These are phyloP conservation scores for Lantana camara DNA, from an alignment of 257 asterid species.

Conservation along the genomic window DNA sequence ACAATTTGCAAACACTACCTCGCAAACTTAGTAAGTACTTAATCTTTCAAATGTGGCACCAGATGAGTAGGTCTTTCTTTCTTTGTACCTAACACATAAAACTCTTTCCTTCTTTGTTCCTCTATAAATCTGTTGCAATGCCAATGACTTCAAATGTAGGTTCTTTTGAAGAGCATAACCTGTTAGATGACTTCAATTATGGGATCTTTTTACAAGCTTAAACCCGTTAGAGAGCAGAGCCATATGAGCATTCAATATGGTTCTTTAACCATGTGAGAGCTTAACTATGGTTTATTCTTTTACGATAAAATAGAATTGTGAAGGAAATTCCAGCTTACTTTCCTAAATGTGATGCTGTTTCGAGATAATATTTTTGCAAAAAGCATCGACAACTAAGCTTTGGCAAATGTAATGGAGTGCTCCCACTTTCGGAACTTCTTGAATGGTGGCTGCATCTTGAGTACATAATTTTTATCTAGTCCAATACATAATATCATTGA, in stretches of 20 bases:
- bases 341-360: not conserved
- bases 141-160: too few species aligned
- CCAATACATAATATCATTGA: not conserved
- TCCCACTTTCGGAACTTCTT: not conserved
- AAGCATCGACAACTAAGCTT: not conserved
- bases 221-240: not conserved
- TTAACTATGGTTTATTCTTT: not conserved
- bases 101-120: too few species aligned
- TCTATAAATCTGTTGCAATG: too few species aligned
- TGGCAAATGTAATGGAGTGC: not conserved
- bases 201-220: too few species aligned
- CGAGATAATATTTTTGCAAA: not conserved
- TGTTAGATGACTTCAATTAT: too few species aligned
- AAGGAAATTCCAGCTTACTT: not conserved
- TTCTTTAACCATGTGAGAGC: conserved; percentile 7
- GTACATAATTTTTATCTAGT: not conserved
- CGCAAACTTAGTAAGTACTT: too few species aligned
- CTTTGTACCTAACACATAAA: not conserved
- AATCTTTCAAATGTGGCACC: not conserved
- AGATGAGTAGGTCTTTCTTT: not conserved
- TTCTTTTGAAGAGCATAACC: too few species aligned
- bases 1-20: too few species aligned
- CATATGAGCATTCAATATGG: not conserved
- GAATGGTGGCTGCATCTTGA: not conserved
- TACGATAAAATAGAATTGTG: conserved; percentile 3